Evolutionary conservation across 495 filamentous ascomycete genomes (phyloP), one percentile per base, ranked within the genome.

Genomic region (Lentithecium fluviatile): DNA sequence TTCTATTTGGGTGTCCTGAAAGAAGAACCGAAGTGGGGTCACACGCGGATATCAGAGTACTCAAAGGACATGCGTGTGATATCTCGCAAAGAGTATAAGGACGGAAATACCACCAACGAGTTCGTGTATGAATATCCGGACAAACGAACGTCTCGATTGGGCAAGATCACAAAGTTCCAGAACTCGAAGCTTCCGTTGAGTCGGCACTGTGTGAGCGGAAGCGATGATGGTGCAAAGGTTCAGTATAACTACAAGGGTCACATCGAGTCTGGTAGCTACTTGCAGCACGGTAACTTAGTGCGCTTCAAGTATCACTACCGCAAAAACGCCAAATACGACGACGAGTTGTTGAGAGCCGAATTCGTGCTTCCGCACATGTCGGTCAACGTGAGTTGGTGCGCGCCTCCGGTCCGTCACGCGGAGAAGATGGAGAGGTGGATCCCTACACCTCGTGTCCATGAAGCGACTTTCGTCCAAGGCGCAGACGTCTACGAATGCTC

Each of bases 271-370:
- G 83, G 83, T 1, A 83, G 80, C 0, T 82, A 78, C 65, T 74
- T 82, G 64, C 80, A 79, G 55, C 80, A 80, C 60, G 77, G 74
- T 17, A 82, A 82, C 55, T 69, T 81, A 4, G 74, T 84, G 29
- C 75, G 77, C 26, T 85, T 84, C 76, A 78, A 80, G 52, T 81
- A 79, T 52, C 77, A 79, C 53, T 84, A 85, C 68, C 79, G 81
- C 48, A 83, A 83, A 63, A 80, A 78, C 52, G 76, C 80, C 10
- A 76, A 70, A 34, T 82, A 77, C 51, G 80, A 78, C 17, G 82
- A 82, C 59, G 82, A 83, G 55, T 72, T 85, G 12, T 76, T 85
- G 6, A 76, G 82, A 42, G 82, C 78, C 5, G 82, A 84, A 56
- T 85, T 79, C 61, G 75, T 77, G 2, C 69, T 84, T 52, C 74